Evolutionary conservation across 2,329 filamentous ascomycete species (phyloP).

Genomic region (Lithohypha guttulata): DNA sequence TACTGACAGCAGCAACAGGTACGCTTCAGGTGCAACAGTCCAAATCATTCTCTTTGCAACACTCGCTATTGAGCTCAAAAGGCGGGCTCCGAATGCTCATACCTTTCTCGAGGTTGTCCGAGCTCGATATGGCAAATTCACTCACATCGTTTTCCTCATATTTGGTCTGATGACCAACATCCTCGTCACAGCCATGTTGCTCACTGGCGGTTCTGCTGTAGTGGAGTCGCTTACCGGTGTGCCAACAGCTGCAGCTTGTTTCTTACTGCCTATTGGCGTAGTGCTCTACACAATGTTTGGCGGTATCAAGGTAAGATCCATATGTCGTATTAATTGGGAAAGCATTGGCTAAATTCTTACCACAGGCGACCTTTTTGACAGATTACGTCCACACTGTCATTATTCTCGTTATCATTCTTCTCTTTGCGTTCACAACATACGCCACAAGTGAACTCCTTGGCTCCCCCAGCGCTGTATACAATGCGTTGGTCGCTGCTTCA

Average conservation of each 20-base stretch:
- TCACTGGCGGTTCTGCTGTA: constrained; percentile 73
- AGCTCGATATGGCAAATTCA: constrained; percentile 62
- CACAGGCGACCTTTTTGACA: constrained; percentile 72
- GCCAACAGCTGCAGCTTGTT: constrained; percentile 69
- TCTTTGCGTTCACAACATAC: constrained; percentile 75
- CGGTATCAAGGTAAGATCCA: too few relatives aligned
- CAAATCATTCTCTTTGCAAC: constrained; percentile 86
- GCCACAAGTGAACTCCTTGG: constrained; percentile 62
- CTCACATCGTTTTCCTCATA: constrained; percentile 68
- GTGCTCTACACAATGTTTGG: constrained; percentile 60
- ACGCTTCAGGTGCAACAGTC: constrained; percentile 67
- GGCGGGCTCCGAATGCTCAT: constrained; percentile 77
- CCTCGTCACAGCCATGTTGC: constrained; percentile 76
- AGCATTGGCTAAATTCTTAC: too few relatives aligned
- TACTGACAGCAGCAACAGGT: too few relatives aligned
- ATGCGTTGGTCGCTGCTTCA: constrained; percentile 60
- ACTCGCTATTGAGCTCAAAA: constrained; percentile 78
- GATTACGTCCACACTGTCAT: constrained; percentile 82
- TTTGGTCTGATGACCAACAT: constrained; percentile 80
- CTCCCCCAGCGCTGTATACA: constrained; percentile 66
- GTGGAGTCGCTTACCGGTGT: constrained; percentile 61
- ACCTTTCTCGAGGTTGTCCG: constrained; percentile 73
- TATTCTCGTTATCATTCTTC: constrained; percentile 65
- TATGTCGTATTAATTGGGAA: too few relatives aligned
- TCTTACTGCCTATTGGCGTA: constrained; percentile 69